Evolutionary conservation across 2,329 filamentous ascomycete species (phyloP).

Genomic region (Aspergillaceae sp.): DNA sequence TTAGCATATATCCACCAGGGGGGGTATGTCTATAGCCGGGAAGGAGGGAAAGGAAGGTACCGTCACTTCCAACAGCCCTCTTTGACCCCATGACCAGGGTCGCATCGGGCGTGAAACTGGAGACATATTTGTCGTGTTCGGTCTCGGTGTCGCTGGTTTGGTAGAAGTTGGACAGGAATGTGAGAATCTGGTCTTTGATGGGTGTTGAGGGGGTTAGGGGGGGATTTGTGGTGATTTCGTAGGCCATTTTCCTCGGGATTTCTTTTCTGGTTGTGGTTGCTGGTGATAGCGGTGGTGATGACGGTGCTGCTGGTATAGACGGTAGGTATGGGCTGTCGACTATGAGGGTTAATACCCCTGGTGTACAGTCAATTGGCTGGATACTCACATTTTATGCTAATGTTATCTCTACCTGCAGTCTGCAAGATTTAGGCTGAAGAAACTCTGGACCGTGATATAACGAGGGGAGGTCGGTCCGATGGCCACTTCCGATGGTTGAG

Average conservation of each 20-base stretch:
- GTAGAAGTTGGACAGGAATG: conserved; percentile 31
- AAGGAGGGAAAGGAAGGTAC: conserved; percentile 10
- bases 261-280: neutral
- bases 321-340: too few species aligned
- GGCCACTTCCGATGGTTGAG: neutral
- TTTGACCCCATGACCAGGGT: conserved; percentile 33
- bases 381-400: too few species aligned
- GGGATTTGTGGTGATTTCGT: conserved; percentile 21
- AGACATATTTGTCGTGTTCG: conserved; percentile 27
- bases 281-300: neutral
- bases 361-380: too few species aligned
- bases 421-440: too few species aligned
- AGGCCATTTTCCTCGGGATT: conserved; percentile 21
- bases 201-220: conserved; percentile 14
- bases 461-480: conserved; percentile 1
- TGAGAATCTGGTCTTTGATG: conserved; percentile 16
- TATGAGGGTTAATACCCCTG: too few species aligned
- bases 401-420: too few species aligned
- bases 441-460: neutral
- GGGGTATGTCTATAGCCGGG: neutral
- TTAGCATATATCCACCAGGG: neutral
- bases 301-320: too few species aligned
- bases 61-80: conserved; percentile 21
- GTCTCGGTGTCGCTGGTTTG: conserved; percentile 27
- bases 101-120: conserved; percentile 26